A percentile compares a stretch with the other conserved stretches of the same genome.
Evolutionary conservation across 2,329 filamentous ascomycete species (phyloP).

Genomic region (Hirsutella minnesotensis): DNA sequence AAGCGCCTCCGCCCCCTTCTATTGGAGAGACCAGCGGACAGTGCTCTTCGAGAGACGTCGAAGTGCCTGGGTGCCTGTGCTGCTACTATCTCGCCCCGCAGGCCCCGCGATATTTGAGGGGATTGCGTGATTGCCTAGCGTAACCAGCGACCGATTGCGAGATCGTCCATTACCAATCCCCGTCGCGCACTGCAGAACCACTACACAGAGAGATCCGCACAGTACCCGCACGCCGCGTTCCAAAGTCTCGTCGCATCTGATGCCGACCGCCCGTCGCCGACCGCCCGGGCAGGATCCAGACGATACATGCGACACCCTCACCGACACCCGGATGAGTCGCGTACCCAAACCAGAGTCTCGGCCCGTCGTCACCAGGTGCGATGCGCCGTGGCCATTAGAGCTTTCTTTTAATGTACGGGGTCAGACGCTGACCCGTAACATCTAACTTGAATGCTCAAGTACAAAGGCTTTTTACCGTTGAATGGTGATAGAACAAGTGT

Average conservation of each 20-base stretch:
- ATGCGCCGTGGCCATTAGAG: not conserved
- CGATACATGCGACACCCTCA: too few species aligned
- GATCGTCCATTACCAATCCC: slow-evolving; percentile 5
- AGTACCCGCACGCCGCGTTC: too few species aligned
- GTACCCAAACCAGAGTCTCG: too few species aligned
- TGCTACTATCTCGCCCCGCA: too few species aligned
- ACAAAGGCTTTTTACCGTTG: not conserved
- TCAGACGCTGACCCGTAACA: not conserved
- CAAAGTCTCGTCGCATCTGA: slow-evolving; percentile 7
- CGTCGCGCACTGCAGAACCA: too few species aligned
- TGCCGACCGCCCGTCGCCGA: not conserved
- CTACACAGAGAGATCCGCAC: too few species aligned
- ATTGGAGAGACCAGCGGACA: too few species aligned
- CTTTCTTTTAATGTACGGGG: not conserved
- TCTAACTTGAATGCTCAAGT: too few species aligned
- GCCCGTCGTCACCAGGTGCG: not conserved
- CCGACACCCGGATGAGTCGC: too few species aligned
- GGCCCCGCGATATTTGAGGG: slow-evolving; percentile 13
- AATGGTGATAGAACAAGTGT: slow-evolving; percentile 7
- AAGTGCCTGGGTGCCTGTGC: too few species aligned
- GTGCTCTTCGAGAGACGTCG: too few species aligned
- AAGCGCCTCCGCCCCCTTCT: too few species aligned
- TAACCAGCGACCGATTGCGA: slow-evolving; percentile 8
- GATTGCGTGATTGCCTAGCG: slow-evolving; percentile 24
- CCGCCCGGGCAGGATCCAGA: not conserved